Base-by-base conservation (phyloP, 2,329 filamentous ascomycete species). In the Aureobasidium leucospermi region DNA sequence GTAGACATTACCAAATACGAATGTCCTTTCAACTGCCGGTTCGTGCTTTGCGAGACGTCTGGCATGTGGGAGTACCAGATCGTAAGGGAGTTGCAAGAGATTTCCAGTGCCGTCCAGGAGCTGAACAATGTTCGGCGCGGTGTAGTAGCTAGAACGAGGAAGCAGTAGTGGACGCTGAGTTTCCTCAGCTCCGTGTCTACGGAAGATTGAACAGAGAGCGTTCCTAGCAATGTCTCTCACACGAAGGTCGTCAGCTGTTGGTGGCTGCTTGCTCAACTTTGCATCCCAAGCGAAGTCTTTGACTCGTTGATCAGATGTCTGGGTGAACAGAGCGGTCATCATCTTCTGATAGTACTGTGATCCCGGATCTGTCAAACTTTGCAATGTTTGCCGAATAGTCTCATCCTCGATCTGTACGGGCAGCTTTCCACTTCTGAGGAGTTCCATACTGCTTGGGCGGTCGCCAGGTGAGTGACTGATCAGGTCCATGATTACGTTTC, bases 331-430 rank as follows among this genome's bases (percentile, higher is more conserved):
- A 0, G 88, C 87, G n/a, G 85, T 86, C 68, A 96, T 83, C 76
- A 96, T 90, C 71, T 95, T 93, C 62, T 89, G 83, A 70, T 96
- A 95, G 69, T 96, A 93, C 0, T 90, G 89, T 4, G 92, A 96
- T 63, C 82, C 86, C 0, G 89, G 86, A 68, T 96, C 89, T 0
- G 88, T 87, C 28, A 97, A 74, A 28, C 89, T 88, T 60, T 88
- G 87, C 51, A 97, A 81, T 3, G 90, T 89, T 63, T 90, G 85
- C 62, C 89, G 84, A 62, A 96, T 91, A 1, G 89, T 90, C 71
- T 96, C 93, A 67, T 93, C 92, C 72, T 96, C 92, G 74, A 96
- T 90, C 69, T 94, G 90, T 7, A 96, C 82, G 0, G 94, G 94
- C 5, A 99, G 80, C 68, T 91, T 91, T 19, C 90, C 90, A 67